A percentile compares a stretch with the other conserved stretches of the same genome.
Evolutionary conservation across 768 basidiomycete species (phyloP).

Genomic region (Rhodocollybia butyracea): DNA sequence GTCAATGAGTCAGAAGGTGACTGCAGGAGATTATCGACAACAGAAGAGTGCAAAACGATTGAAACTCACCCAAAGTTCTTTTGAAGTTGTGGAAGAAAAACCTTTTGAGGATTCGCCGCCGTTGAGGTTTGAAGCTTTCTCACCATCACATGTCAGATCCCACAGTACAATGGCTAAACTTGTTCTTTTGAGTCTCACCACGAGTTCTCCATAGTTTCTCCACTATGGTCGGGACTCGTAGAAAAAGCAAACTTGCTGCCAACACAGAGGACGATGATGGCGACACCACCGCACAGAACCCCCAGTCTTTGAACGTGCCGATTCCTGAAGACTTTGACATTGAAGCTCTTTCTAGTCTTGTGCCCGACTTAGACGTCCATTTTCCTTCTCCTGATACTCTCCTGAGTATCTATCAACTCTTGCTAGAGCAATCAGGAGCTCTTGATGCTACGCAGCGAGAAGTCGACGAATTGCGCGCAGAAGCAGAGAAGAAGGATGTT

Average conservation of each 20-base stretch:
- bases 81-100: constrained; percentile 12
- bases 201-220: constrained; percentile 25
- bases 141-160: not conserved
- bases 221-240: constrained; percentile 39
- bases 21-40: no score
- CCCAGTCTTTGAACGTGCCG: constrained; percentile 34
- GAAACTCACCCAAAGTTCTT: constrained; percentile 44
- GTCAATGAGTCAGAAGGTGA: constrained; percentile 87
- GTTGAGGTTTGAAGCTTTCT: constrained; percentile 31
- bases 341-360: constrained; percentile 51
- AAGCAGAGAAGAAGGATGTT: constrained; percentile 67
- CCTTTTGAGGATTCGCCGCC: constrained; percentile 38
- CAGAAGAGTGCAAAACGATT: no score
- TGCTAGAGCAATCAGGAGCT: constrained; percentile 55
- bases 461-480: constrained; percentile 68
- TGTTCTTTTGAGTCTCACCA: constrained; percentile 22
- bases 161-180: not conserved
- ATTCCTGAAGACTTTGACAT: constrained; percentile 70
- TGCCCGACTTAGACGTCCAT: constrained; percentile 59
- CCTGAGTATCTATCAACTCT: constrained; percentile 56
- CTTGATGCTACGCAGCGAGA: constrained; percentile 56
- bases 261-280: constrained; percentile 32
- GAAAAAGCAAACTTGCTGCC: constrained; percentile 55
- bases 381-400: constrained; percentile 58
- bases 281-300: constrained; percentile 29